Conservation (phyloP, 2,329 filamentous ascomycete species). For the Cordyceps cateniannulata region DNA sequence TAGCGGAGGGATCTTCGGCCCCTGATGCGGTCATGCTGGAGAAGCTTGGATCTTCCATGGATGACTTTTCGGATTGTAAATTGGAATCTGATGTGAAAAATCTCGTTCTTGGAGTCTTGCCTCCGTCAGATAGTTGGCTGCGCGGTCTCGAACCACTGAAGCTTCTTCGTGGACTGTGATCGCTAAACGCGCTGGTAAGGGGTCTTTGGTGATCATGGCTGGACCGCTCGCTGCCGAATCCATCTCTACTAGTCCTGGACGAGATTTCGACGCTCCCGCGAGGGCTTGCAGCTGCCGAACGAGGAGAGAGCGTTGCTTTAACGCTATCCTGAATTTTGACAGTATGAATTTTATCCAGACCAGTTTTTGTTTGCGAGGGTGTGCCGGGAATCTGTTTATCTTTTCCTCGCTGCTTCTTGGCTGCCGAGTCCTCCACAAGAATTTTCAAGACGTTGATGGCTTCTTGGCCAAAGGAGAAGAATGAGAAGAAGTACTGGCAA, state of each 20-base stretch:
- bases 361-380: constrained; percentile 21
- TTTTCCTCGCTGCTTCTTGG: constrained; percentile 13
- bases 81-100: constrained; percentile 67
- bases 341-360: constrained; percentile 28
- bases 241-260: constrained; percentile 47
- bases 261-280: constrained; percentile 47
- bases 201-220: constrained; percentile 41
- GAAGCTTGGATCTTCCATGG: constrained; percentile 64
- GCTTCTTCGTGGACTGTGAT: constrained; percentile 49
- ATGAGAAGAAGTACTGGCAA: constrained; percentile 84
- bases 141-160: constrained; percentile 54
- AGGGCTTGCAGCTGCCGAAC: constrained; percentile 41
- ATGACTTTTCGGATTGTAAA: constrained; percentile 51
- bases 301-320: constrained; percentile 52
- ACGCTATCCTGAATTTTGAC: constrained; percentile 48
- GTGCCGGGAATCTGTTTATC: constrained; percentile 17
- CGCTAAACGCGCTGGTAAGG: constrained; percentile 34
- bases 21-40: constrained; percentile 65
- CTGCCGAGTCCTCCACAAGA: constrained; percentile 59
- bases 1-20: constrained; percentile 75
- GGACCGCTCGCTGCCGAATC: constrained; percentile 39
- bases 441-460: constrained; percentile 72
- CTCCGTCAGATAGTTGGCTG: constrained; percentile 39
- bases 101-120: constrained; percentile 34
- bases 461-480: constrained; percentile 80